Evolutionary conservation across 495 filamentous ascomycete species (phyloP), one percentile per base, ranked within the genome.

Genomic region (Trichoderma virens): DNA sequence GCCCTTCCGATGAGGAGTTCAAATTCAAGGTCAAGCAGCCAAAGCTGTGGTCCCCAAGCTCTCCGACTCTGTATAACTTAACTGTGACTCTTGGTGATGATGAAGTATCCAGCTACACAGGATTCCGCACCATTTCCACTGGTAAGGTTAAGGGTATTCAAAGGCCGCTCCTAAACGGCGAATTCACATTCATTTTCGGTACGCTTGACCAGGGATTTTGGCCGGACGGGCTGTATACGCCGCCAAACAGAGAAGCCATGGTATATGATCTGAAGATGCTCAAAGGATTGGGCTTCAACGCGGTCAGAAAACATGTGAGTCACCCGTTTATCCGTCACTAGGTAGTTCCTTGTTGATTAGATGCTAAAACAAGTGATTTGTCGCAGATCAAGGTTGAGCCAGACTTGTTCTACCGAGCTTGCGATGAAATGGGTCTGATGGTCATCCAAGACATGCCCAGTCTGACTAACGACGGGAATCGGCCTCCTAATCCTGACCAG

Each of bases 151-250:
- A 87, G 38, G 87, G 86, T 0, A 69, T 89, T n/a, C 75, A 80
- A 35, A 82, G 87, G 0, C 84, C 84, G 0, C 69, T 88, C 14
- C 67, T 89, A 54, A 89, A 89, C 66, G 85, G 84, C 23, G 76
- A 88, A 65, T 87, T 86, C 61, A 73, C 82, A 11, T 89, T 88
- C 73, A 77, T 80, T 66, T 88, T 90, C 61, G 85, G 85, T 14
- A 88, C 86, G 0, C 74, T 90, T 2, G 87, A 90, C 62, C 86
- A 89, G 66, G 87, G 86, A 2, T 88, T 79, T 71, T 90, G 86
- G 86, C 87, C 87, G 0, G 86, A 90, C 67, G 86, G 86, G 0
- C 72, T 89, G 27, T 82, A 88, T 66, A 75, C 79, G 0, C 80
- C 87, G 0, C 87, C 86, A 0, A 87, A 75, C 23, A 69, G 73